Base-by-base conservation (phyloP, 75 land plant genomes). In the Gnetum montanum region DNA sequence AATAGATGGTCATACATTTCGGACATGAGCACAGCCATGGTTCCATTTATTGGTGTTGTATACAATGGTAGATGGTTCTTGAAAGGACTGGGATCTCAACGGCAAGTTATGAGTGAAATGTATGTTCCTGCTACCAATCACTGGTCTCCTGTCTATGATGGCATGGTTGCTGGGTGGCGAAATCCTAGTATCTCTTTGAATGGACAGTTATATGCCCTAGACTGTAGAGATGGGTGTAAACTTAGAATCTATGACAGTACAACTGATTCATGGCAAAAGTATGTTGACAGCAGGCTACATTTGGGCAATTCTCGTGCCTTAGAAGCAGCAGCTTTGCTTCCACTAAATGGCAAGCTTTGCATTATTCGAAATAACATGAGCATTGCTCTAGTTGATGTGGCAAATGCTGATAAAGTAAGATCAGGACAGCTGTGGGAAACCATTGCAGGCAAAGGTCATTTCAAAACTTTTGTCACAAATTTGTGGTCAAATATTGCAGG, bases 91-190 rank as follows among this genome's bases (percentile, higher is more conserved):
- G 84, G 84, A 16, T 33, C 74, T 53, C 78, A 79, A 31, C 63
- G 84, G 25, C 85, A 82, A 34, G 86, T 85, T 49, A 77, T 85
- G 78, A 85, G 89, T 65, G 89, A 85, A 69, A 78, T 79, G 18
- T 85, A 82, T 59, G 63, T 43, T 43, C 89, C 89, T 20, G 81
- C 80, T 44, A 66, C 82, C 5, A 82, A 85, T 63, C 46, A 70
- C 19, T 85, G 89, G 89, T 58, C 66, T 13, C 71, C 86, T 24
- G 44, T 82, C 13, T 64, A 64, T 49, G 79, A 82, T 63, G 89
- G 89, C 31, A 74, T 85, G 89, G 82, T 85, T 54, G 43, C 78
- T 25, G 89, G 89, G 20, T 85, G 89, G 89, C 81, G 86, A 31
- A 85, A 85, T 45, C 89, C 89, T 13, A 70, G 89, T 62, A 68